Base-by-base conservation (phyloP, 345 rosid genomes). In the Moricandia moricandioides region DNA sequence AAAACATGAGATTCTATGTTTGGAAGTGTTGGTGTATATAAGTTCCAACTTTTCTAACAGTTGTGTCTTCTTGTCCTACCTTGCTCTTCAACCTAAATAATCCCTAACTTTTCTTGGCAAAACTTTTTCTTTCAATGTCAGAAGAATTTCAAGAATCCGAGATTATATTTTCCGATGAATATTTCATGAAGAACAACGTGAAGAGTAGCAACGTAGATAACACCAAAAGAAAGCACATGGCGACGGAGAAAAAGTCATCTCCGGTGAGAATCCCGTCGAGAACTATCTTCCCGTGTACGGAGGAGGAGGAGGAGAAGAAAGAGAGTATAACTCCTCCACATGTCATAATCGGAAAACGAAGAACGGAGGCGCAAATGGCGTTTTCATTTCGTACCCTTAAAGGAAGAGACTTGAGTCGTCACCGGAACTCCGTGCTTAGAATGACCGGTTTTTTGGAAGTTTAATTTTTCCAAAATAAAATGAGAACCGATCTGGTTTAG, bases 361-460 rank as follows among this genome's bases (percentile, higher is more conserved):
- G 87, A 59, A 71, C 78, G 13, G 85, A 85, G 5, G 71, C 84
- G 62, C 87, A 90, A 78, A 86, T 94, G 90, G 92, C 91, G 21
- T 90, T 86, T 69, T 91, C 96, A 0, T 87, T 90, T 62, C 83
- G 89, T 45, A 88, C 86, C 11, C 87, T 94, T 8, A 91, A 88
- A 67, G 98, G 98, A 18, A 83, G 97, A 52, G 85, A 91, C 69
- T 81, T 94, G 84, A 85, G 91, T 12, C 83, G 81, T 72, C 92
- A 91, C 56, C 79, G 98, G 69, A 86, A 91, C 82, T 84, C 95
- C 4, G 76, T 94, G 75, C 90, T 94, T 40, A 74, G 93, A 62
- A 78, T 90, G 91, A 94, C 98, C 16, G 98, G 97, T 13, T 91
- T 91, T 82, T 80, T 91, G 79, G 98, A 93, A 84, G 74, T 87